These are phyloP conservation scores for Podospora bellae-mahoneyi DNA, from an alignment of 495 filamentous ascomycete species.

Conservation along the genomic window DNA sequence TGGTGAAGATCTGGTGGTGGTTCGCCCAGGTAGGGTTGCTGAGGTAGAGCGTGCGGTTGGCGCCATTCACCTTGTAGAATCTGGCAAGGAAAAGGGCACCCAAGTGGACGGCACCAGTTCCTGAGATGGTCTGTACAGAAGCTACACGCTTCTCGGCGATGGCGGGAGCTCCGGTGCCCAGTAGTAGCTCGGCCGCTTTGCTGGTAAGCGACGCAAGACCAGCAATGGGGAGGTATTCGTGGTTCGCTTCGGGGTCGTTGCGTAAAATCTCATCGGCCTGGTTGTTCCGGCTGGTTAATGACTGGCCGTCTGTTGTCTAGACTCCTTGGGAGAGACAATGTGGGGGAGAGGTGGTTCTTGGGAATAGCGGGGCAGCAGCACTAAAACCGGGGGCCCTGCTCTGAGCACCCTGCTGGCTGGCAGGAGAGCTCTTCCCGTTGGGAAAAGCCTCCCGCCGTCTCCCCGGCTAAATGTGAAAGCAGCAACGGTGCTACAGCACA, in stretches of 20 bases:
- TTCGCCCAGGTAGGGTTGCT: constrained; percentile 97
- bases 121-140: constrained; percentile 79
- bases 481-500: not conserved
- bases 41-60: constrained; percentile 73
- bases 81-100: constrained; percentile 81
- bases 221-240: constrained; percentile 97
- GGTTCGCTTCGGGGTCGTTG: constrained; percentile 85
- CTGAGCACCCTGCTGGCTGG: constrained; percentile 6
- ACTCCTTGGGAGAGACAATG: constrained; percentile 3
- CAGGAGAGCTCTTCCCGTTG: not conserved
- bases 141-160: constrained; percentile 77
- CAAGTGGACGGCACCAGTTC: constrained; percentile 86
- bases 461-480: constrained; percentile 8
- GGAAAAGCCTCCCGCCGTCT: not conserved
- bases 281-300: constrained; percentile 25
- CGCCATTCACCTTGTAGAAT: constrained; percentile 66
- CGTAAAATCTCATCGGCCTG: constrained; percentile 87
- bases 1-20: constrained; percentile 97
- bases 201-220: constrained; percentile 79
- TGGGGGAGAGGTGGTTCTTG: constrained; percentile 11
- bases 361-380: constrained; percentile 5
- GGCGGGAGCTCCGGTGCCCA: constrained; percentile 76
- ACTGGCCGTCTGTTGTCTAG: constrained; percentile 3
- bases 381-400: not conserved
- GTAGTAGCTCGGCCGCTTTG: constrained; percentile 84